Base-by-base conservation (phyloP, 1,284 basidiomycete species). In the Cryptococcus sp. region DNA sequence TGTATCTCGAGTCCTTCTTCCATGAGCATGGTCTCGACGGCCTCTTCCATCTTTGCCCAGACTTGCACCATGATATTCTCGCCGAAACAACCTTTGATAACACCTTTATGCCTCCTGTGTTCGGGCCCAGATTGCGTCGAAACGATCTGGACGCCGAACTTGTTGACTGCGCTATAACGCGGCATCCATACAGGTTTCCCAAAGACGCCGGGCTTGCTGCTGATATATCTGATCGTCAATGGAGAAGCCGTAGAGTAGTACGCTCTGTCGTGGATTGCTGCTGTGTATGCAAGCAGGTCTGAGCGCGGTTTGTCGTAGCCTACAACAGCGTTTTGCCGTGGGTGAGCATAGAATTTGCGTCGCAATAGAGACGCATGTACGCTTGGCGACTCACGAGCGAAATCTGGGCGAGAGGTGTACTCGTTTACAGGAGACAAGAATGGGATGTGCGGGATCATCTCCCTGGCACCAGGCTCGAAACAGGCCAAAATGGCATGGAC, bases 1-100 rank as follows among this genome's bases (percentile, higher is more conserved):
- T 66, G 59, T 34, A 62, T 37, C 41, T 55, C 57, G 39, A 65
- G 15, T 0, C 52, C 50, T 26, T 61, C 55, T 46, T 65, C 61
- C 10, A 39, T 22, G 16, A 65, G 17, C 61, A 69, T 64, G n/a
- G 54, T 46, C 16, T 64, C 55, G 13, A 49, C 39, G 0, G 60
- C 52, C 3, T 48, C 22, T 4, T 54, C 55, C 56, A 63, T 63
- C 39, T 46, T 53, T 4, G 61, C 59, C 61, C 59, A 68, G 1
- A 49, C 66, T 17, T 41, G 58, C 29, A 50, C 49, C 55, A 66
- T 63, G 17, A 62, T 53, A 19, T 52, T 54, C 49, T 68, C 64
- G 25, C 55, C 52, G 20, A 68, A 68, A 57, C 64, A 66, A 17
- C 59, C 67, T 39, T 55, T 63, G 15, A 66, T 59, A 15, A 68